These are phyloP conservation scores for Jackrogersella minutella DNA, from an alignment of 495 filamentous ascomycete genomes.

Conservation along the genomic window DNA sequence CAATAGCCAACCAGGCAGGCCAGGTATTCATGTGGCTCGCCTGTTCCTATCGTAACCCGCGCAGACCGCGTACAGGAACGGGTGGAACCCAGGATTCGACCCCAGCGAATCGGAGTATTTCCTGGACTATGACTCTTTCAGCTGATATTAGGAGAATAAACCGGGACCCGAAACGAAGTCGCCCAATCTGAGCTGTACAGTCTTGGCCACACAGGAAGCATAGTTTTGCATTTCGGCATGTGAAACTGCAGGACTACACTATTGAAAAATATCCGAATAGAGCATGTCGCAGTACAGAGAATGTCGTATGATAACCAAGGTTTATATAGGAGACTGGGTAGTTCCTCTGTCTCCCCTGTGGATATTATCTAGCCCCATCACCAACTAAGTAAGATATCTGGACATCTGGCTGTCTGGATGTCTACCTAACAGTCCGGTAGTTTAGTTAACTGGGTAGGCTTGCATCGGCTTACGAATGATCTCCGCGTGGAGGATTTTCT, in stretches of 20 bases:
- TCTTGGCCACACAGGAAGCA: neutral
- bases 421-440: too few relatives aligned
- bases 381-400: neutral
- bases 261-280: neutral
- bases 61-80: constrained; percentile 3
- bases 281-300: neutral
- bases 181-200: neutral
- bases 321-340: neutral
- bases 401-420: too few relatives aligned
- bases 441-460: too few relatives aligned
- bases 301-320: neutral
- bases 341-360: neutral
- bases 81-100: neutral
- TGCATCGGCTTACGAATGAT: too few relatives aligned
- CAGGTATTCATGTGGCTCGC: neutral
- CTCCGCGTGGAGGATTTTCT: neutral
- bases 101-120: constrained; percentile 1
- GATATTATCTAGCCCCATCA: neutral
- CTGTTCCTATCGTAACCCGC: neutral
- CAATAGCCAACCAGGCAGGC: too few relatives aligned
- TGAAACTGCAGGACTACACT: neutral
- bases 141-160: neutral
- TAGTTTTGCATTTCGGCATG: too few relatives aligned
- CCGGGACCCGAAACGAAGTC: neutral
- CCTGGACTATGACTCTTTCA: constrained; percentile 3